Base-by-base conservation (phyloP, 805 yeast species). In the Metschnikowia lunata region DNA sequence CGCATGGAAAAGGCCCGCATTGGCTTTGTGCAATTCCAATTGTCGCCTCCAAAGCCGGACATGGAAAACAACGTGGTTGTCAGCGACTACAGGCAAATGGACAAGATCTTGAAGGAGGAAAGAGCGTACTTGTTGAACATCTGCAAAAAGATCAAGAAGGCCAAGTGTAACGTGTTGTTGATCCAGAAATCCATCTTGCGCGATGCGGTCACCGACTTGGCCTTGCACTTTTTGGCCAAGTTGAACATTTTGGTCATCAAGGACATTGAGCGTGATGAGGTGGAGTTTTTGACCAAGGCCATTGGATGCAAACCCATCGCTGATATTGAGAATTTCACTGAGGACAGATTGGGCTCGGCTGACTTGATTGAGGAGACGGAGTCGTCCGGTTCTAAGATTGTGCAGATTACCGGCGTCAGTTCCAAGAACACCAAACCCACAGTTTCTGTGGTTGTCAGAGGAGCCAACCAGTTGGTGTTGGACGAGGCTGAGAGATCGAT, bases 11-110 rank as follows among this genome's bases (percentile, higher is more conserved):
- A 90, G 74, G 98, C 99, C 12, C 78, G 76, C 54, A 88, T 88
- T 62, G 98, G 86, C 27, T 78, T 86, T 60, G 79, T 86, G 60
- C 99, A 89, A 73, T 93, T 87, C 74, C 99, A 87, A 74, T 78
- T 89, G 50, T 88, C 96, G 15, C 97, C 97, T 23, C 97, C 97
- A 53, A 89, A 89, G 63, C 97, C 97, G 15, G 97, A 89, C 62
- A 85, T 95, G 85, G 99, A 93, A 71, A 93, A 93, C 67, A 91
- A 90, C 62, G 91, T 93, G 39, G 96, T 93, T 46, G 98, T 93
- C 43, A 93, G 87, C 62, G 99, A 93, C 67, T 93, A 93, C 73
- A 81, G 99, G 68, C 99, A 93, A 69, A 93, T 93, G 99, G 99
- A 93, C 69, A 93, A 91, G 72, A 93, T 93, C 56, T 75, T 93